These are phyloP conservation scores for Penicillium sp. DNA, from an alignment of 2,329 filamentous ascomycete genomes.

Conservation along the genomic window DNA sequence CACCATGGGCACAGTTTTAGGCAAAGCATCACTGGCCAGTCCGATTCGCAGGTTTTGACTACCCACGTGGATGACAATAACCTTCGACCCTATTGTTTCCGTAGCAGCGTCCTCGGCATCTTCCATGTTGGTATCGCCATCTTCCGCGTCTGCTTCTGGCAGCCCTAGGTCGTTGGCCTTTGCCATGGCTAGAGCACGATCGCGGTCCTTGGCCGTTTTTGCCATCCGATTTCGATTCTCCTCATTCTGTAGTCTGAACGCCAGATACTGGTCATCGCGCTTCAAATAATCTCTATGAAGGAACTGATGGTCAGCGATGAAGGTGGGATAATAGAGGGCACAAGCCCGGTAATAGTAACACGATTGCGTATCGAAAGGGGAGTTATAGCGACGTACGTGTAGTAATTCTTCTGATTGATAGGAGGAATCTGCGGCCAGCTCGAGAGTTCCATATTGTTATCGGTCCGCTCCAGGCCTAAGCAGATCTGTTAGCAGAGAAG, in stretches of 20 bases:
- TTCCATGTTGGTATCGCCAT: slow-evolving; percentile 52
- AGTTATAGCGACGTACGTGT: slow-evolving; percentile 85
- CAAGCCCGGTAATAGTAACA: background rate
- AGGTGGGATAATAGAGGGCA: too few species aligned
- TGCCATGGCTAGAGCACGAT: slow-evolving; percentile 70
- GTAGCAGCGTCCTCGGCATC: slow-evolving; percentile 47
- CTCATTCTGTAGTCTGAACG: slow-evolving; percentile 78
- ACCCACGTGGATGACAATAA: slow-evolving; percentile 89
- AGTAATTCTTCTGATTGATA: slow-evolving; percentile 99
- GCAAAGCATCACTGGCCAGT: slow-evolving; percentile 87
- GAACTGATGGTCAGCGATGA: too few species aligned
- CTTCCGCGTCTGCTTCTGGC: slow-evolving; percentile 35
- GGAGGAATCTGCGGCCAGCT: slow-evolving; percentile 86
- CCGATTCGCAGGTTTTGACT: slow-evolving; percentile 93
- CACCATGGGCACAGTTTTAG: slow-evolving; percentile 87
- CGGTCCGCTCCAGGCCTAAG: slow-evolving; percentile 82
- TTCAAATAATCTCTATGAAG: slow-evolving; percentile 97
- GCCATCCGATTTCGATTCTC: slow-evolving; percentile 74
- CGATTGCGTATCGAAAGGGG: too few species aligned
- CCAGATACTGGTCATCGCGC: slow-evolving; percentile 89
- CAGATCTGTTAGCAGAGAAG: too few species aligned
- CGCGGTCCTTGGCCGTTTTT: slow-evolving; percentile 76
- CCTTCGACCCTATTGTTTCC: slow-evolving; percentile 69
- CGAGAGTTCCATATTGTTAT: slow-evolving; percentile 94
- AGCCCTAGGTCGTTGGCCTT: slow-evolving; percentile 56